These are phyloP conservation scores for Acer campestre DNA, from an alignment of 345 rosid genomes.

Conservation along the genomic window DNA sequence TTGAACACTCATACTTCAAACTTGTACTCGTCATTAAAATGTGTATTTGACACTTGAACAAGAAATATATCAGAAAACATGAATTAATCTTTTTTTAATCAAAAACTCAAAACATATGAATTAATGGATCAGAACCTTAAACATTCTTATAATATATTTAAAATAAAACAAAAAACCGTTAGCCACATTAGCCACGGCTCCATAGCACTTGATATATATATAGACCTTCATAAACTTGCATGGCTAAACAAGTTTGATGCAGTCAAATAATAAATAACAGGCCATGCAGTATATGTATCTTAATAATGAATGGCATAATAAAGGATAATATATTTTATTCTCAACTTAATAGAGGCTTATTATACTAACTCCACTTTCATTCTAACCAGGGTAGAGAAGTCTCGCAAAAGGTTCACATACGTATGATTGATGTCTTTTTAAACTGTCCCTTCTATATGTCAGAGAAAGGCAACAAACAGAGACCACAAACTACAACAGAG, in stretches of 20 bases:
- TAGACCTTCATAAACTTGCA: not conserved
- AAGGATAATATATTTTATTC: not conserved
- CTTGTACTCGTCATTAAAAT: not conserved
- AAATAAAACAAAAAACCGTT: not conserved
- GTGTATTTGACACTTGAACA: not conserved
- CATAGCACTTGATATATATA: not conserved
- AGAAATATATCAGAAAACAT: not conserved
- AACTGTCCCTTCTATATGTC: not conserved
- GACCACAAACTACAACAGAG: constrained; percentile 1
- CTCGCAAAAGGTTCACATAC: not conserved
- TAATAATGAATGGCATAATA: not conserved
- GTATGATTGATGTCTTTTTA: not conserved
- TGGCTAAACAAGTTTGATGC: not conserved
- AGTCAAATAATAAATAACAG: not conserved
- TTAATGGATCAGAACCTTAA: not conserved
- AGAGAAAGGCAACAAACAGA: not conserved
- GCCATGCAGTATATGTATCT: not conserved
- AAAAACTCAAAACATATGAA: not conserved
- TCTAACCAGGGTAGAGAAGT: not conserved
- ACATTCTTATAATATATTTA: not conserved
- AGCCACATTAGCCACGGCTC: not conserved
- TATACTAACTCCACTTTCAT: not conserved
- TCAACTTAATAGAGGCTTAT: not conserved
- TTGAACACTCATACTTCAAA: constrained; percentile 7
- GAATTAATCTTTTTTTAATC: not conserved